A percentile compares a stretch with the other conserved stretches of the same genome.
These are phyloP conservation scores for Eragrostis curvula DNA, from an alignment of 176 grass and related monocot genomes.

Conservation along the genomic window DNA sequence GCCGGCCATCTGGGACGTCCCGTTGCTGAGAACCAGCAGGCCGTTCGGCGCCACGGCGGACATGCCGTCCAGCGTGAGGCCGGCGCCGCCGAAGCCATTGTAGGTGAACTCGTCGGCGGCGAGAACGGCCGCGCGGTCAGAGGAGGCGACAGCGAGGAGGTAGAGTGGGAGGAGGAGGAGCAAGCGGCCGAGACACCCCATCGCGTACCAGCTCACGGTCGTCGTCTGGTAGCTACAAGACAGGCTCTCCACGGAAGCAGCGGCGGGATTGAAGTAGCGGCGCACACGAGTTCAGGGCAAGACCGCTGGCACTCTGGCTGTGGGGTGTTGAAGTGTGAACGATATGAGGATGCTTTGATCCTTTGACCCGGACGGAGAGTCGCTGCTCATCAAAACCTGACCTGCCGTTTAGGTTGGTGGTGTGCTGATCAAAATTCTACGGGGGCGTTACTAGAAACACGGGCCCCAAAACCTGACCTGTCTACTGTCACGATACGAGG, in stretches of 20 bases:
- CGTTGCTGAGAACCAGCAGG: slow-evolving; percentile 60
- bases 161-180: slow-evolving; percentile 17
- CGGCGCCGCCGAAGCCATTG: slow-evolving; percentile 44
- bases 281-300: neutral
- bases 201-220: neutral
- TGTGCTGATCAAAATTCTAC: neutral
- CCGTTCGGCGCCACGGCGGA: slow-evolving; percentile 49
- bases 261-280: neutral
- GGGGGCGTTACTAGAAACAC: neutral
- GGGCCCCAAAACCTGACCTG: neutral
- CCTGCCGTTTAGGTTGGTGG: neutral
- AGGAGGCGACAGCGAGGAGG: neutral
- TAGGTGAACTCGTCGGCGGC: slow-evolving; percentile 55
- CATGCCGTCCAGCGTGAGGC: slow-evolving; percentile 49
- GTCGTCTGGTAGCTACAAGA: neutral
- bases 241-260: neutral
- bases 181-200: slow-evolving; percentile 10
- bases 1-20: slow-evolving; percentile 49
- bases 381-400: neutral
- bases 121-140: neutral
- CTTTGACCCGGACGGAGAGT: neutral
- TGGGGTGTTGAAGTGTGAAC: slow-evolving; percentile 25
- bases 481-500: neutral
- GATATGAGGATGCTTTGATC: slow-evolving; percentile 7
- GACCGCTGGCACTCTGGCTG: neutral